Conservation (phyloP, 228 moss, liverwort and hornwort species). For the Sphagnum magellanicum region DNA sequence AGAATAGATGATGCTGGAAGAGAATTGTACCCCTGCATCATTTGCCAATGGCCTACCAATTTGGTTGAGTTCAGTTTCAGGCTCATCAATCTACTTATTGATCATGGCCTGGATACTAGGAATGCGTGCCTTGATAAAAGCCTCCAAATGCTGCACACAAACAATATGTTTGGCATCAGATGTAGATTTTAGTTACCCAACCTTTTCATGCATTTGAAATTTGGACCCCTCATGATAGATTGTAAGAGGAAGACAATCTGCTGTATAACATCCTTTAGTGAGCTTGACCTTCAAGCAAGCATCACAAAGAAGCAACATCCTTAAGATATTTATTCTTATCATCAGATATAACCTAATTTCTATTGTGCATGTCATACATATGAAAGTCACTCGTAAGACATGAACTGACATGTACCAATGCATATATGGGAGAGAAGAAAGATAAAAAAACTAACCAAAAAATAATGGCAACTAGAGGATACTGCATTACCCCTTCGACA, state of each 20-base stretch:
- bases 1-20: background rate
- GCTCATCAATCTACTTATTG: conserved; percentile 74
- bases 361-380: no score
- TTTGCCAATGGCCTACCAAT: conserved; percentile 75
- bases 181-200: no score
- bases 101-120: conserved; percentile 74
- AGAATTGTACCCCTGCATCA: conserved; percentile 41
- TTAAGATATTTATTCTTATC: no score
- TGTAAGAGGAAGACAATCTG: background rate
- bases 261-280: no score
- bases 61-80: conserved; percentile 60
- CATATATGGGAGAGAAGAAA: background rate
- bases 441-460: background rate
- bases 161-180: background rate
- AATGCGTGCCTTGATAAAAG: conserved; percentile 69
- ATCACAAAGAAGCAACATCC: no score
- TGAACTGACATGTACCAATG: background rate
- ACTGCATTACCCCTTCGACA: conserved; percentile 33
- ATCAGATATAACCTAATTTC: no score
- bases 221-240: background rate
- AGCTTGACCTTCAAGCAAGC: no score
- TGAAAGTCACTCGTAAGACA: background rate
- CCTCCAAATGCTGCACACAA: conserved; percentile 53
- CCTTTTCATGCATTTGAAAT: no score
- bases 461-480: background rate